Conservation (phyloP, 129 eudicot genomes). For the Tanacetum coccineum region DNA sequence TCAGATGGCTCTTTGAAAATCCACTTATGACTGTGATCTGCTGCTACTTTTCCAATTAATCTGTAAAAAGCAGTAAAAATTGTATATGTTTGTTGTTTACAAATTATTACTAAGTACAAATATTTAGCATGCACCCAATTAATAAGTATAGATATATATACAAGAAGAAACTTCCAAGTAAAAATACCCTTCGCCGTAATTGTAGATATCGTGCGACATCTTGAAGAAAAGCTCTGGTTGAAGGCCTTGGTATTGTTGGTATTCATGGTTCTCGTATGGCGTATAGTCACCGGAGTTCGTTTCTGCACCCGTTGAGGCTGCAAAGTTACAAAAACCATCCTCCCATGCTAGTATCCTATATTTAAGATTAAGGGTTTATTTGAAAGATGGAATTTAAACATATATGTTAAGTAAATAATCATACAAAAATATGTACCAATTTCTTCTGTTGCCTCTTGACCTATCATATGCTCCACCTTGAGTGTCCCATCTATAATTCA, state of each 20-base stretch:
- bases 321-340: constrained; percentile 98
- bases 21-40: constrained; percentile 98
- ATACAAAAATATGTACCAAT: constrained; percentile 51
- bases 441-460: constrained; percentile 96
- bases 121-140: not conserved
- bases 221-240: constrained; percentile 98
- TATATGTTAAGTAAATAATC: not conserved
- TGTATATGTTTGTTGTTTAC: not conserved
- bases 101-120: not conserved
- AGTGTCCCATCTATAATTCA: constrained; percentile 74
- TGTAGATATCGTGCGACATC: constrained; percentile 99
- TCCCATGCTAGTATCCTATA: constrained; percentile 98
- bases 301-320: constrained; percentile 73
- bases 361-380: not conserved
- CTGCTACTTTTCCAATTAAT: constrained; percentile 96
- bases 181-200: constrained; percentile 95
- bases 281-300: constrained; percentile 43
- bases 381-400: not conserved
- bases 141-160: not conserved
- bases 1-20: constrained; percentile 85
- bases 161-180: not conserved
- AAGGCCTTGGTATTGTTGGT: constrained; percentile 67
- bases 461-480: constrained; percentile 98
- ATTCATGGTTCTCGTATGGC: constrained; percentile 44
- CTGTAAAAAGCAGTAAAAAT: constrained; percentile 32